These are phyloP conservation scores for Lathyrus tuberosus DNA, from an alignment of 306 rosid species.

Conservation along the genomic window DNA sequence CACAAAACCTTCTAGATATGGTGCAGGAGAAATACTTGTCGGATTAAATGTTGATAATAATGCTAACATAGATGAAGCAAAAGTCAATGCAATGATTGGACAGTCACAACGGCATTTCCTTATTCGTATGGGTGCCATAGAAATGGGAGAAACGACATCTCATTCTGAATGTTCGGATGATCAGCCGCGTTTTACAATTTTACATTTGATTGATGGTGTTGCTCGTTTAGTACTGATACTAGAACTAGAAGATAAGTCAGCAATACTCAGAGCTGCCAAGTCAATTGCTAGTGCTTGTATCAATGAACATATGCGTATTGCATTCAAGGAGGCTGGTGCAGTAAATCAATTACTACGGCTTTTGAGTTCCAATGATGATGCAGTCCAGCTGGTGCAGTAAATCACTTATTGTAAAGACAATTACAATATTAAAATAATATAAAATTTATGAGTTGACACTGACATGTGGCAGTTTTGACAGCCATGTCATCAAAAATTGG, in stretches of 20 bases:
- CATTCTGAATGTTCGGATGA: conserved; percentile 50
- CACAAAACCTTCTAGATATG: conserved; percentile 65
- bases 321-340: conserved; percentile 95
- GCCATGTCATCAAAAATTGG: too few relatives aligned
- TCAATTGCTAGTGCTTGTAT: conserved; percentile 78
- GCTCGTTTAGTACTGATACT: conserved; percentile 83
- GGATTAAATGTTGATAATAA: conserved; percentile 67
- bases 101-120: conserved; percentile 77
- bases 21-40: conserved; percentile 81
- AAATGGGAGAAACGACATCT: conserved; percentile 52
- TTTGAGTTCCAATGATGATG: conserved; percentile 50
- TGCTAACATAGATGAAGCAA: conserved; percentile 66
- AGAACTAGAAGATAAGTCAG: conserved; percentile 69
- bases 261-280: conserved; percentile 64
- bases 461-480: too few relatives aligned
- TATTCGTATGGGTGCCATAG: conserved; percentile 81
- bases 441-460: too few relatives aligned
- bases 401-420: too few relatives aligned
- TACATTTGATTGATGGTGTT: conserved; percentile 86
- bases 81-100: conserved; percentile 71
- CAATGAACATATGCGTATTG: conserved; percentile 74
- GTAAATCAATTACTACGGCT: conserved; percentile 65
- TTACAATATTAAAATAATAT: too few relatives aligned
- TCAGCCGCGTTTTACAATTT: conserved; percentile 52
- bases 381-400: conserved; percentile 58